A percentile compares a stretch with the other conserved stretches of the same genome.
Evolutionary conservation across 768 basidiomycete species (phyloP).

Genomic region (Rhizopogon vulgaris): DNA sequence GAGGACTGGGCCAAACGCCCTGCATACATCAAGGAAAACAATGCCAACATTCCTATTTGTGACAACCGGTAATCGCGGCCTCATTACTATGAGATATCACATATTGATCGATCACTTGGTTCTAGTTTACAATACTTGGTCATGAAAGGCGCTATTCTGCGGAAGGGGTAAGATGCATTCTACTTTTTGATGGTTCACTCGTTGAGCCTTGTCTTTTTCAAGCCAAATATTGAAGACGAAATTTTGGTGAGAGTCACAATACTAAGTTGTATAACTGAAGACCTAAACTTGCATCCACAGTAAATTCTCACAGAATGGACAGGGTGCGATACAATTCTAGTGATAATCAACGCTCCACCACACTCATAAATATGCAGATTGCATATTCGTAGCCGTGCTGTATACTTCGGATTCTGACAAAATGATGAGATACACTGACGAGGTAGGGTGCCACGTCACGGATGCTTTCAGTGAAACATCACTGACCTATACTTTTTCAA

Average conservation of each 20-base stretch:
- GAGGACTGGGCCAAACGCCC: constrained; percentile 85
- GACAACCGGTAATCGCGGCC: constrained; percentile 60
- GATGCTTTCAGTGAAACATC: constrained; percentile 1
- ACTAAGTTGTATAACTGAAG: constrained; percentile 1
- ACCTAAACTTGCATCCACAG: constrained; percentile 29
- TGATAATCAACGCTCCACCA: constrained; percentile 6
- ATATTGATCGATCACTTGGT: constrained; percentile 11
- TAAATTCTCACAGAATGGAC: constrained; percentile 60
- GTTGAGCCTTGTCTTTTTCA: constrained; percentile 22
- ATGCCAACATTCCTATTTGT: constrained; percentile 71
- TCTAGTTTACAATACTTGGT: constrained; percentile 81
- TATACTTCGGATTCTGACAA: constrained; percentile 73
- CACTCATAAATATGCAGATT: constrained; percentile 40
- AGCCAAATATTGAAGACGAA: constrained; percentile 76
- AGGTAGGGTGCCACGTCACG: constrained; percentile 32
- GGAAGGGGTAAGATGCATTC: constrained; percentile 63
- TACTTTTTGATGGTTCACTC: constrained; percentile 1
- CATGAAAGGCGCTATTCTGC: constrained; percentile 78
- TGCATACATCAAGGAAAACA: constrained; percentile 75
- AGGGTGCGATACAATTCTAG: constrained; percentile 31
- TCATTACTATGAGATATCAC: no score
- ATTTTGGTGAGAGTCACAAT: constrained; percentile 56
- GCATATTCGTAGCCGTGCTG: constrained; percentile 74
- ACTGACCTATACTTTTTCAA: constrained; percentile 24
- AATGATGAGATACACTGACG: constrained; percentile 80